Evolutionary conservation across 2,329 filamentous ascomycete species (phyloP).

Genomic region (Sporothrix luriei): DNA sequence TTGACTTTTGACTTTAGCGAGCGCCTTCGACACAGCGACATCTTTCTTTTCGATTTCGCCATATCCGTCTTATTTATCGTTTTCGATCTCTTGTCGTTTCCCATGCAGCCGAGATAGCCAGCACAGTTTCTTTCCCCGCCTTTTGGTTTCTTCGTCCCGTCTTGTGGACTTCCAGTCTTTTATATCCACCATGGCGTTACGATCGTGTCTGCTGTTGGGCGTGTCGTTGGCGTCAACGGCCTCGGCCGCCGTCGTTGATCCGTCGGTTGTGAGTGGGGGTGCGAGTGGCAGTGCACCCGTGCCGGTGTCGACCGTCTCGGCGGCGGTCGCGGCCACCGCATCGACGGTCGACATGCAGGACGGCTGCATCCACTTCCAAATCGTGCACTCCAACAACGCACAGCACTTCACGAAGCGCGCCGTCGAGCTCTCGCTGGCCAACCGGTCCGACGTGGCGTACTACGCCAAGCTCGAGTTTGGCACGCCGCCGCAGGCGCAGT

Average conservation of each 20-base stretch:
- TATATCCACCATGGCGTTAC: constrained; percentile 24
- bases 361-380: constrained; percentile 47
- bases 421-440: constrained; percentile 51
- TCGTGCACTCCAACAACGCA: constrained; percentile 50
- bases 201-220: constrained; percentile 12
- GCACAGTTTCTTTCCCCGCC: not conserved
- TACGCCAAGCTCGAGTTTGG: constrained; percentile 57
- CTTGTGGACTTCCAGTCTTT: not conserved
- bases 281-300: not conserved
- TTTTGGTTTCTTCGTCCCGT: not conserved
- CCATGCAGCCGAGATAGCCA: constrained; percentile 31
- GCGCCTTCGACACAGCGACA: constrained; percentile 30
- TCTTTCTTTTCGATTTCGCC: not conserved
- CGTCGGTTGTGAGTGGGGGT: not conserved
- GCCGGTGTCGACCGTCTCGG: not conserved
- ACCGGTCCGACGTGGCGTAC: constrained; percentile 58
- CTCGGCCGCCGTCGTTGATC: not conserved
- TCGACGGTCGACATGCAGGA: constrained; percentile 35
- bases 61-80: not conserved
- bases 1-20: constrained; percentile 15
- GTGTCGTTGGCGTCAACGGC: constrained; percentile 9
- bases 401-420: constrained; percentile 48
- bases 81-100: not conserved
- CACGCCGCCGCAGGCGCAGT: constrained; percentile 56
- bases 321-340: not conserved